phyloP scores from a whole-genome alignment of 345 rosid genomes.

The Clarkia xantiana region DNA sequence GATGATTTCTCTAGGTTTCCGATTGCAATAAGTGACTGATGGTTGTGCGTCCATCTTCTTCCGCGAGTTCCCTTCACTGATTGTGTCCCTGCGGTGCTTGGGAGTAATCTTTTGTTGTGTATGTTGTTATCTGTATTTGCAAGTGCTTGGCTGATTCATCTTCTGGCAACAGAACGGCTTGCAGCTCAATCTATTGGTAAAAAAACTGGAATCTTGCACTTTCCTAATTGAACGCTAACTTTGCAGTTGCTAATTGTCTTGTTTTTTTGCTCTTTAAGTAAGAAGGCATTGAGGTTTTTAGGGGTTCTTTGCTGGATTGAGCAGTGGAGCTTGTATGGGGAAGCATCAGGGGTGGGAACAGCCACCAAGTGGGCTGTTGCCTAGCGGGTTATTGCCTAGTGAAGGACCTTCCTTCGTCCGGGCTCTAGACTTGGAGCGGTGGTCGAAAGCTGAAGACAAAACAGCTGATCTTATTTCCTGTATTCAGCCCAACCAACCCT shows the following conservation, averaged over 20 bases:
- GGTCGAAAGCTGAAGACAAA: constrained; percentile 78
- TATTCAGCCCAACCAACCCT: constrained; percentile 71
- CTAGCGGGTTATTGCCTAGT: constrained; percentile 65
- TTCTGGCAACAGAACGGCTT: neutral
- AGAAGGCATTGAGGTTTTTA: neutral
- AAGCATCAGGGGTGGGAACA: constrained; percentile 61
- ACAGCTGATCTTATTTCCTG: constrained; percentile 67
- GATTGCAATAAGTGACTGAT: neutral
- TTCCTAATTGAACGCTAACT: constrained; percentile 1
- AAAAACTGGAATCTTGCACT: neutral
- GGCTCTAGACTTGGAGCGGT: constrained; percentile 45
- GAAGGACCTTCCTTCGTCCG: constrained; percentile 58
- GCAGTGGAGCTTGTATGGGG: constrained; percentile 59
- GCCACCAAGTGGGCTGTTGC: constrained; percentile 48
- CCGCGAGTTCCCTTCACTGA: no score
- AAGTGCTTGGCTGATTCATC: neutral
- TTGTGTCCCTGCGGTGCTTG: no score
- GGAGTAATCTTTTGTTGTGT: constrained; percentile 3
- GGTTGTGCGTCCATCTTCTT: neutral
- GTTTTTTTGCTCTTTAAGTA: neutral
- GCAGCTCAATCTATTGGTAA: constrained; percentile 1
- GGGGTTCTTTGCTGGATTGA: constrained; percentile 6
- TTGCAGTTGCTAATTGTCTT: neutral
- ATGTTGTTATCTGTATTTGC: neutral
- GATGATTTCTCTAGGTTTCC: neutral